phyloP scores from a whole-genome alignment of 2,329 filamentous ascomycete genomes.

The Helotiales sp. region DNA sequence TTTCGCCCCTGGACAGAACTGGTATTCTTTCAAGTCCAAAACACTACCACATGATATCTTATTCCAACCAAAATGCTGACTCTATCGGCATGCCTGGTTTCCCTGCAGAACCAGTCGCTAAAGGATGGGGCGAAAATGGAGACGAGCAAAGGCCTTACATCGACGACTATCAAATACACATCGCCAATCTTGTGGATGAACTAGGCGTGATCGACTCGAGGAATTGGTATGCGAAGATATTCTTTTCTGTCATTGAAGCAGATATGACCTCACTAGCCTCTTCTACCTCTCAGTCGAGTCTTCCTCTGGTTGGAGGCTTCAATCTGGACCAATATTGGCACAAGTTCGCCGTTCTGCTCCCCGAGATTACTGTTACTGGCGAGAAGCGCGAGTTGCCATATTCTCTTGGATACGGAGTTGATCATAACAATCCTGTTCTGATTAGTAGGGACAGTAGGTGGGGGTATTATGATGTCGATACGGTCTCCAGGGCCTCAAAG shows the following conservation, averaged over 20 bases:
- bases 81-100: not conserved
- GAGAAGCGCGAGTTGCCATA: not conserved
- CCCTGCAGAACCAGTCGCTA: not conserved
- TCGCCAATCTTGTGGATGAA: not conserved
- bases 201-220: not conserved
- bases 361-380: not conserved
- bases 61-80: not conserved
- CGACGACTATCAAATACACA: not conserved
- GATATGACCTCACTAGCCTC: not conserved
- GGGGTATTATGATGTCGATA: not conserved
- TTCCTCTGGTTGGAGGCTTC: not conserved
- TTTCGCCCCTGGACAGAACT: not conserved
- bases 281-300: not conserved
- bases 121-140: not conserved
- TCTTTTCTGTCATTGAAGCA: not conserved
- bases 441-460: not conserved
- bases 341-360: not conserved
- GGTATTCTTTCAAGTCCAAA: not conserved
- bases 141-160: not conserved
- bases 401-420: not conserved
- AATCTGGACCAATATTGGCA: not conserved
- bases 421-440: not conserved
- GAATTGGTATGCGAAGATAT: not conserved
- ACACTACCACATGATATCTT: not conserved
- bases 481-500: not conserved